Evolutionary conservation across 1,284 basidiomycete genomes (phyloP).

Genomic region (Trametes hirsuta): DNA sequence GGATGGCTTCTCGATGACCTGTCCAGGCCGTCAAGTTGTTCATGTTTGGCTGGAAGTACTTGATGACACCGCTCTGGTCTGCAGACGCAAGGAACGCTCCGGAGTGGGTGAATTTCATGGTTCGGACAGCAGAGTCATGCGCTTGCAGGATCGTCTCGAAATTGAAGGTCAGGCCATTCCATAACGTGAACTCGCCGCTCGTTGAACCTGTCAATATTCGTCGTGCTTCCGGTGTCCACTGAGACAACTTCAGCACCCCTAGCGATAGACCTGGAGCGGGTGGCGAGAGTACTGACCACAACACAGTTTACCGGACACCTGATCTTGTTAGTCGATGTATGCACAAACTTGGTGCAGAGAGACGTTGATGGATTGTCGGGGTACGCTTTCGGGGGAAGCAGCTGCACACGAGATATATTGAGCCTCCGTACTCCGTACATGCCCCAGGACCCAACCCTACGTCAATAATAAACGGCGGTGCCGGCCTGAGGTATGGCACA

Average conservation of each 20-base stretch:
- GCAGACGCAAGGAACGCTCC: slow-evolving; percentile 91
- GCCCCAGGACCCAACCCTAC: slow-evolving; percentile 49
- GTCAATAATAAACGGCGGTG: slow-evolving; percentile 83
- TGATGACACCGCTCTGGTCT: slow-evolving; percentile 94
- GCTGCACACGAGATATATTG: slow-evolving; percentile 50
- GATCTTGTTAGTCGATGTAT: slow-evolving; percentile 98
- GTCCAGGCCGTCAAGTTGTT: slow-evolving; percentile 96
- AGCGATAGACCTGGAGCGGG: not conserved
- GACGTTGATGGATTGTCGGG: slow-evolving; percentile 88
- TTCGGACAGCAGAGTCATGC: slow-evolving; percentile 92
- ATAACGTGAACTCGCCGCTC: slow-evolving; percentile 97
- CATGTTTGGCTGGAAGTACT: slow-evolving; percentile 99
- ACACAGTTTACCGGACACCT: slow-evolving; percentile 96
- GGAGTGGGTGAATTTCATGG: slow-evolving; percentile 89
- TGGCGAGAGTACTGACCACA: slow-evolving; percentile 56
- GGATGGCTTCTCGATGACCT: slow-evolving; percentile 88
- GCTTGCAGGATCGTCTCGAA: slow-evolving; percentile 99
- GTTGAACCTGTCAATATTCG: slow-evolving; percentile 94
- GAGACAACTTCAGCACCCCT: not conserved
- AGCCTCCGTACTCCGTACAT: slow-evolving; percentile 25
- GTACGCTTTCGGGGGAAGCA: slow-evolving; percentile 92
- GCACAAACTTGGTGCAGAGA: slow-evolving; percentile 93
- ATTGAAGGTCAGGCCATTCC: slow-evolving; percentile 99
- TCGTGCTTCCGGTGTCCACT: slow-evolving; percentile 98
- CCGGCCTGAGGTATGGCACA: slow-evolving; percentile 78